Base-by-base conservation (phyloP, 2,329 filamentous ascomycete genomes). In the Fusarium nurragi region DNA sequence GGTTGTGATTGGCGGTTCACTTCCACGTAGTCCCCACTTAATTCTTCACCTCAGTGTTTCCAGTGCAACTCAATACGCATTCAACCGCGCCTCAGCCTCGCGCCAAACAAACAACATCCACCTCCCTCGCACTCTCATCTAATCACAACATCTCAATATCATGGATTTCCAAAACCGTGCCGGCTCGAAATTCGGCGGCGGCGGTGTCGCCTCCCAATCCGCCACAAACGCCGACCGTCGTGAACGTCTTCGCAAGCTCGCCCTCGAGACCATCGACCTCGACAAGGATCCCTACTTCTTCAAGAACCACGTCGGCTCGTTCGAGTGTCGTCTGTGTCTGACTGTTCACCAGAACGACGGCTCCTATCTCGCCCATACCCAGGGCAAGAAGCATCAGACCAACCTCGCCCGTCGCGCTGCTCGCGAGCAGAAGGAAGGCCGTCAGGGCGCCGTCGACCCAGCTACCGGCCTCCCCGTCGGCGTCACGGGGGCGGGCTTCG, bases 201-300 rank as follows among this genome's bases (percentile, higher is more conserved):
- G 95, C 73, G 95, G 95, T 78, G 94, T 98, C 71, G 95, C 95
- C 77, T 97, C 94, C 7, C 88, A 93, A 75, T 94, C 90, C 73
- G 92, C 93, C 58, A 97, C 93, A 64, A 98, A 98, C 79, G 94
- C 95, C 68, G 95, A 98, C 86, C 93, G 95, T 59, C 92, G 95
- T 77, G 95, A 99, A 79, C 94, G 95, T 65, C 90, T 99, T 36
- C 93, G 94, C 78, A 97, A 97, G 83, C 93, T 99, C 75, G 95
- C 95, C 57, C 92, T 99, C 75, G 95, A 99, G 81, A 96, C 93
- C 54, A 99, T 99, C 84, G 94, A 98, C 82, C 91, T 98, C 65
- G 95, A 98, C 81, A 98, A 97, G 81, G 95, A 99, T 81, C 95
- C 95, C 0, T 99, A 98, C 86, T 97, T 98, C 84, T 99, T 99